Evolutionary conservation across 805 yeast genomes (phyloP).

Genomic region (Wickerhamiella allomyrinae): DNA sequence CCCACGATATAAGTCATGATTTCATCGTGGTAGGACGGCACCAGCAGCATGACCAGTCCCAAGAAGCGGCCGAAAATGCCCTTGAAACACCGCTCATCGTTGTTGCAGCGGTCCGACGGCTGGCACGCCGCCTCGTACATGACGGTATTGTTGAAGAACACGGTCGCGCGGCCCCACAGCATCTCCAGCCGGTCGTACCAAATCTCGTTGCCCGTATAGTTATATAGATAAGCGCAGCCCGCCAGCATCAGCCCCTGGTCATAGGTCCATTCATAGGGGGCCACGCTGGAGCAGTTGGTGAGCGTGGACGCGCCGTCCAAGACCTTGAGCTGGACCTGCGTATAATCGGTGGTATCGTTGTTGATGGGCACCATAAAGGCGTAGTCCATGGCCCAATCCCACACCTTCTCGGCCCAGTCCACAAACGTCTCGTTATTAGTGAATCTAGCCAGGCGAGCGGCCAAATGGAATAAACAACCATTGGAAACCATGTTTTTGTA

Average conservation of each 20-base stretch:
- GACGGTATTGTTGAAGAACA: slow-evolving; percentile 39
- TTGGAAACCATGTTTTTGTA: slow-evolving; percentile 87
- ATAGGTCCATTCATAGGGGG: slow-evolving; percentile 66
- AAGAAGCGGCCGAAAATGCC: slow-evolving; percentile 66
- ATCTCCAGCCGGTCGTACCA: slow-evolving; percentile 54
- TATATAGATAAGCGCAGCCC: slow-evolving; percentile 72
- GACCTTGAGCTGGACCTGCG: slow-evolving; percentile 11
- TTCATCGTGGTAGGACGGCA: slow-evolving; percentile 34
- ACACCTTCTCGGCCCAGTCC: slow-evolving; percentile 59
- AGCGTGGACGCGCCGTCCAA: slow-evolving; percentile 27
- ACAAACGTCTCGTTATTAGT: slow-evolving; percentile 60
- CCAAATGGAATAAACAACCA: slow-evolving; percentile 77
- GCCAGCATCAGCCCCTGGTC: slow-evolving; percentile 67
- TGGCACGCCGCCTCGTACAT: slow-evolving; percentile 83
- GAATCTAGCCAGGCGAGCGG: slow-evolving; percentile 74
- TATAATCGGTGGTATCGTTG: slow-evolving; percentile 30
- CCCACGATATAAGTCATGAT: slow-evolving; percentile 31
- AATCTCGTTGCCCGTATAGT: slow-evolving; percentile 45
- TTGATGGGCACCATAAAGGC: slow-evolving; percentile 31
- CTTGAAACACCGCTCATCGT: slow-evolving; percentile 85
- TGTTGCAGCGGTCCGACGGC: slow-evolving; percentile 46
- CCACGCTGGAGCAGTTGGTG: slow-evolving; percentile 46
- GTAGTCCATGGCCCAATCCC: slow-evolving; percentile 62
- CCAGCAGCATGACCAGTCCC: slow-evolving; percentile 59
- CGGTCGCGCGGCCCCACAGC: slow-evolving; percentile 35